Percentiles rank a stretch among this genome's conserved stretches.
Conservation (phyloP, 2,329 filamentous ascomycete species). For the Huntiella decipiens region DNA sequence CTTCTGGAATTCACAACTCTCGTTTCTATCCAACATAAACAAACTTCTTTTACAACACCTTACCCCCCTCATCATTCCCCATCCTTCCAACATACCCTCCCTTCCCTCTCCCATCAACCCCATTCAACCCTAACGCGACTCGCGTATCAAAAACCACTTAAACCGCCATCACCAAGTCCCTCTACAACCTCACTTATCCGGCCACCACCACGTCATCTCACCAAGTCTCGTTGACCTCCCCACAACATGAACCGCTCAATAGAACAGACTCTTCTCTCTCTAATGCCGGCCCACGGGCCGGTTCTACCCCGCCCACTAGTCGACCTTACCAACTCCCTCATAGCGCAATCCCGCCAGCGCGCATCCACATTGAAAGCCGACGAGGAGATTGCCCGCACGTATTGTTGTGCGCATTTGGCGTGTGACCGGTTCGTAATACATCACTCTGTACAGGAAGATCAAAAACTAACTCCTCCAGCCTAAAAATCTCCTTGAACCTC, state of each 20-base stretch:
- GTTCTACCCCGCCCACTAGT: slow-evolving; percentile 50
- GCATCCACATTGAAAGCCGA: slow-evolving; percentile 64
- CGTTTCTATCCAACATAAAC: too few relatives aligned
- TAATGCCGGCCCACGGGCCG: slow-evolving; percentile 54
- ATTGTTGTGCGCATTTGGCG: slow-evolving; percentile 74
- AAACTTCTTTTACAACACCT: too few relatives aligned
- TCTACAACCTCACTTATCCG: too few relatives aligned
- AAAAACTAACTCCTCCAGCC: slow-evolving; percentile 25
- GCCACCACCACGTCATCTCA: too few relatives aligned
- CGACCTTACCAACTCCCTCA: slow-evolving; percentile 50
- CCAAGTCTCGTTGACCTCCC: not conserved
- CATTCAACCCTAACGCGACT: too few relatives aligned
- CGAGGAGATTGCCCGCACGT: slow-evolving; percentile 70
- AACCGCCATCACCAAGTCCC: too few relatives aligned
- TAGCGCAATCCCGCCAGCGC: slow-evolving; percentile 62
- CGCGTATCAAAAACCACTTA: too few relatives aligned
- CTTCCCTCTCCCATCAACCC: too few relatives aligned
- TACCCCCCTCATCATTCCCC: too few relatives aligned
- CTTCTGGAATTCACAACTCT: too few relatives aligned
- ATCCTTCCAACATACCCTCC: too few relatives aligned
- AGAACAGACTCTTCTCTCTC: slow-evolving; percentile 51
- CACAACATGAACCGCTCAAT: slow-evolving; percentile 52
- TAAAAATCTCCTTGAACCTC: slow-evolving; percentile 58
- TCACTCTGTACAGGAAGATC: not conserved
- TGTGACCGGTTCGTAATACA: slow-evolving; percentile 50